phyloP scores from a whole-genome alignment of 352 stramenopile species.

The Globisporangium lucens region DNA sequence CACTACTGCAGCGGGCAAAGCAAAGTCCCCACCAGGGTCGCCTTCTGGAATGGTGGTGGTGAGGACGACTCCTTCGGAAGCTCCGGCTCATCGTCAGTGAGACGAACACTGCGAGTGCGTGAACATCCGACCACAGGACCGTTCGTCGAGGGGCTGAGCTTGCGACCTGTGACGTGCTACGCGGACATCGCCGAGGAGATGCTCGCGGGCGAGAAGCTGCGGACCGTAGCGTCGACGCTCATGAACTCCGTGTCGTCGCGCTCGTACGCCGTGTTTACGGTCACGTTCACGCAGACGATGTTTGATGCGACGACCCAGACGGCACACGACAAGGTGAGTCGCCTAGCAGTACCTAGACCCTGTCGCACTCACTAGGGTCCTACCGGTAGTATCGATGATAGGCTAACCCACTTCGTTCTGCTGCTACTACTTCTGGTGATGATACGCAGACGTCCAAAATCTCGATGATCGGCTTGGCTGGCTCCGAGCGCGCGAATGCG shows the following conservation, averaged over 20 bases:
- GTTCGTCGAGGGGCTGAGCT: constrained; percentile 81
- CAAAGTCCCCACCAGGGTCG: constrained; percentile 27
- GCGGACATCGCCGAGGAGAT: constrained; percentile 79
- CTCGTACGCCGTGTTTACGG: constrained; percentile 97
- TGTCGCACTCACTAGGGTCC: neutral
- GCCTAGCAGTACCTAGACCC: neutral
- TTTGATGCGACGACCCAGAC: constrained; percentile 58
- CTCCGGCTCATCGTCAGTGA: neutral
- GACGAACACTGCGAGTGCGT: constrained; percentile 58
- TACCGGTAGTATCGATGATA: neutral
- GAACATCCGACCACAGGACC: constrained; percentile 82
- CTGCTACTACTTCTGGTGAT: neutral
- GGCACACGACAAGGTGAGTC: constrained; percentile 57
- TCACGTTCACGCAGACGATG: constrained; percentile 87
- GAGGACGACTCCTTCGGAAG: neutral
- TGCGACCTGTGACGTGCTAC: constrained; percentile 67
- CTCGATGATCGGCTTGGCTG: constrained; percentile 82
- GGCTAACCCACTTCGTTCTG: neutral
- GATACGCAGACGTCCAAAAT: constrained; percentile 71
- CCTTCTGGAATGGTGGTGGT: constrained; percentile 6
- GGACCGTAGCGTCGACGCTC: constrained; percentile 92
- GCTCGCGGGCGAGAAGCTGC: constrained; percentile 91
- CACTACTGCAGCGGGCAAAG: constrained; percentile 13
- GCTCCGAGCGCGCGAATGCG: constrained; percentile 75
- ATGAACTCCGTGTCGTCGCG: constrained; percentile 97